Evolutionary conservation across 2,329 filamentous ascomycete genomes (phyloP).

Genomic region (Arthrobotrys megalospora): DNA sequence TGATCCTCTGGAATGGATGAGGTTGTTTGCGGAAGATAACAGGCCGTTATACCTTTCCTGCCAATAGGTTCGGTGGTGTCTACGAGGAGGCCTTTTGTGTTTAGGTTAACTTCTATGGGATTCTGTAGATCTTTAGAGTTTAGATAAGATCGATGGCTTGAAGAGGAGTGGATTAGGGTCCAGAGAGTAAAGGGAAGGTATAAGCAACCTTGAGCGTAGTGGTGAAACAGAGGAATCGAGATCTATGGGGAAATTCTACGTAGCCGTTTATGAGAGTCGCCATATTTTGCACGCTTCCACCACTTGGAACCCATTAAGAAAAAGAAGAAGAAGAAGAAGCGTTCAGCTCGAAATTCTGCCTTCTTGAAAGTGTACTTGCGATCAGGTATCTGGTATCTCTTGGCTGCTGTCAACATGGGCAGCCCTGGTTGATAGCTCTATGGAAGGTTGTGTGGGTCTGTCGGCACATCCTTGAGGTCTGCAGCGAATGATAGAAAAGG

Average conservation of each 20-base stretch:
- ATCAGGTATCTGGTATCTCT: slow-evolving; percentile 33
- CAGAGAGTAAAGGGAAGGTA: slow-evolving; percentile 45
- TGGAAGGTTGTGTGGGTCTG: slow-evolving; percentile 50
- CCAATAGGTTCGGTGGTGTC: not conserved
- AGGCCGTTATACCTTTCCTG: slow-evolving; percentile 31
- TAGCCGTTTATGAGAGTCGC: slow-evolving; percentile 20
- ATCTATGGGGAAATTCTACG: not conserved
- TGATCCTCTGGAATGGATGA: slow-evolving; percentile 49
- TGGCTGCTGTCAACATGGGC: slow-evolving; percentile 38
- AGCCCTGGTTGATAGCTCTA: slow-evolving; percentile 25
- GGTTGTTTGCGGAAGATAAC: slow-evolving; percentile 58
- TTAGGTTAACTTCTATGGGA: slow-evolving; percentile 37
- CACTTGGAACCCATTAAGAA: slow-evolving; percentile 6
- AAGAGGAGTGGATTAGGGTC: not conserved
- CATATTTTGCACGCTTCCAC: slow-evolving; percentile 18
- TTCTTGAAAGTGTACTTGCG: slow-evolving; percentile 26
- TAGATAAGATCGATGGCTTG: slow-evolving; percentile 29
- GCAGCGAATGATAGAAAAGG: slow-evolving; percentile 49
- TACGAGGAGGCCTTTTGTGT: slow-evolving; percentile 15
- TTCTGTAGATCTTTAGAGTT: slow-evolving; percentile 28
- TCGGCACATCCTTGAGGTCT: slow-evolving; percentile 38
- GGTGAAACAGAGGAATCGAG: slow-evolving; percentile 11
- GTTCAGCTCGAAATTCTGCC: slow-evolving; percentile 19
- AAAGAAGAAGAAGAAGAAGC: slow-evolving; percentile 2
- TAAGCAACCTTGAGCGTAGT: slow-evolving; percentile 8